phyloP scores from a whole-genome alignment of 2,329 filamentous ascomycete genomes.

The Chaetomiaceae sp. region DNA sequence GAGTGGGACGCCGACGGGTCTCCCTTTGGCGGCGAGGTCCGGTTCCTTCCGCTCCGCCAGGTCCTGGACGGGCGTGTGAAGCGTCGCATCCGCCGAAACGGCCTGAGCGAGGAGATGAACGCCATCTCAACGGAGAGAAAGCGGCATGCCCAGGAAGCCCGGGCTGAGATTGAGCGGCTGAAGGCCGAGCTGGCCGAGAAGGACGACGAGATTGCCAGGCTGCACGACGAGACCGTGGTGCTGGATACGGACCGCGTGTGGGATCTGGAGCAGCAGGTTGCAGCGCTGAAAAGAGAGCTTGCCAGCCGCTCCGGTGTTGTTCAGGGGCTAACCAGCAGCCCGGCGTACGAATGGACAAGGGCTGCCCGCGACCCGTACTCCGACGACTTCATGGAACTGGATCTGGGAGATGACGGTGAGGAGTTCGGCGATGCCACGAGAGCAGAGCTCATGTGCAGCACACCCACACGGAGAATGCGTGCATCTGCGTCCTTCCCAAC shows the following conservation, averaged over 20 bases:
- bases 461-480: conserved; percentile 36
- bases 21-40: conserved; percentile 33
- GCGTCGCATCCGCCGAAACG: conserved; percentile 49
- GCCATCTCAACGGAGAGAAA: conserved; percentile 43
- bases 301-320: conserved; percentile 12
- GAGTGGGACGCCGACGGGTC: background rate
- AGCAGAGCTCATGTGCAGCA: conserved; percentile 46
- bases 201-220: conserved; percentile 47
- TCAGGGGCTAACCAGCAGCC: conserved; percentile 26
- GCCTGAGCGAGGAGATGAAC: conserved; percentile 54
- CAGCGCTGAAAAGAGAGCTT: conserved; percentile 29
- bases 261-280: conserved; percentile 33
- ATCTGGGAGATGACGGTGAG: conserved; percentile 32
- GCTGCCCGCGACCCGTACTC: conserved; percentile 43
- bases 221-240: conserved; percentile 44
- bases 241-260: conserved; percentile 40
- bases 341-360: conserved; percentile 44
- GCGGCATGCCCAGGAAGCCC: conserved; percentile 33
- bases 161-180: conserved; percentile 44
- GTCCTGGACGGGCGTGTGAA: conserved; percentile 52
- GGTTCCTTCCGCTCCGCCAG: conserved; percentile 47
- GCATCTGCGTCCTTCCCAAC: conserved; percentile 49
- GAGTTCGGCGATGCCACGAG: conserved; percentile 46
- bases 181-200: conserved; percentile 42
- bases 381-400: conserved; percentile 37